Evolutionary conservation across 2,329 filamentous ascomycete species (phyloP), one percentile per base, ranked within the genome.

Genomic region (Fusarium redolens): DNA sequence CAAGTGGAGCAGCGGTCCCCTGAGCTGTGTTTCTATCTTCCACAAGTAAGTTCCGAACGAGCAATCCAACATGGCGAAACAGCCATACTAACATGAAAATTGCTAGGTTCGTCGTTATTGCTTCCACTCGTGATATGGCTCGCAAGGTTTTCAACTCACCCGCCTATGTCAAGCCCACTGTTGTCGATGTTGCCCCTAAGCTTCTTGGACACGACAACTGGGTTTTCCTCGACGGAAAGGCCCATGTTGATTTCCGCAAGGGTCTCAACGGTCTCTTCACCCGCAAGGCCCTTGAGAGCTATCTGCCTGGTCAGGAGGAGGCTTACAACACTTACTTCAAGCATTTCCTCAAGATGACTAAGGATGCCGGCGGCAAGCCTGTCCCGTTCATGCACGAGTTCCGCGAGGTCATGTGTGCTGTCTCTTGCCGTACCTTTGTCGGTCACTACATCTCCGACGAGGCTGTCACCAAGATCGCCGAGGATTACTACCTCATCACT

Each of bases 11-110:
- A 97, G 94, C 79, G 96, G 93, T 51, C 92, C 93, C 52, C 87
- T 99, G 77, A 98, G 95, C 87, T 99, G 96, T 80, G 96, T 99
- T 70, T 98, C 95, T 5, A 95, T 99, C 78, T 99, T 99, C 86
- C 96, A 99, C 90, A 99, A 98, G 94, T 97, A 89, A 77, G 91
- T 38, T 20, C 15, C 31, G 25, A 33, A 25, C 17, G 33, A 20
- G 17, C n/a, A 22, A n/a, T 35, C 47, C 10, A 12, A 18, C 28
- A 33, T 10, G 22, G n/a, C 12, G 7, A 31, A 31, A 14, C 11
- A 15, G 40, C 22, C 15, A 38, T 40, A 56, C 67, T 78, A 31
- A 78, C 55, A 43, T 56, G 30, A 12, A 38, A 28, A 7, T 44
- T 38, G 20, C 13, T 22, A 97, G 94, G 82, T 99, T 99, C 82